These are phyloP conservation scores for Byssothecium circinans DNA, from an alignment of 2,329 filamentous ascomycete species.

Conservation along the genomic window DNA sequence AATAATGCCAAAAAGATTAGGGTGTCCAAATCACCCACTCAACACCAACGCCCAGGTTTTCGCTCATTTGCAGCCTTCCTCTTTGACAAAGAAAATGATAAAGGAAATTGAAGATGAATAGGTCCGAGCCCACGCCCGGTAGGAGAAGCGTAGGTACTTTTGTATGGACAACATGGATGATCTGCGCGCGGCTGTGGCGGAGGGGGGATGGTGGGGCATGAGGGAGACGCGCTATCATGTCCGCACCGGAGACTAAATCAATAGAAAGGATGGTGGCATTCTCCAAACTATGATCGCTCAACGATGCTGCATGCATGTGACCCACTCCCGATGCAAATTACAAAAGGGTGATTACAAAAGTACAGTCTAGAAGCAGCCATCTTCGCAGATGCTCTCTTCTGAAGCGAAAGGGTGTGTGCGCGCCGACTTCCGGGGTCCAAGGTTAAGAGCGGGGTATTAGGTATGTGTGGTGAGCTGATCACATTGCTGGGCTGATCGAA, in stretches of 20 bases:
- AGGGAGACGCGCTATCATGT: conserved; percentile 8
- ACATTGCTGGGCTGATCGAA: conserved; percentile 1
- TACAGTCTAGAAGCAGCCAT: conserved; percentile 30
- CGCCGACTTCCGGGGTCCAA: conserved; percentile 1
- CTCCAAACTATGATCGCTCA: conserved; percentile 8
- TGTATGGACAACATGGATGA: conserved; percentile 18
- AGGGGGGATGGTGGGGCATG: conserved; percentile 6
- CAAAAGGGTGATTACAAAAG: conserved; percentile 44
- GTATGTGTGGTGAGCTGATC: conserved; percentile 6
- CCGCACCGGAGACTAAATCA: not conserved
- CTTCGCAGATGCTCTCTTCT: conserved; percentile 11
- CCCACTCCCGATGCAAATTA: conserved; percentile 40
- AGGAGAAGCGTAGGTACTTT: conserved; percentile 18
- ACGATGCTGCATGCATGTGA: conserved; percentile 10
- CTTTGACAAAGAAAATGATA: conserved; percentile 10
- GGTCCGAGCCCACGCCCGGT: conserved; percentile 2
- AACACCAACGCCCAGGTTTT: conserved; percentile 9
- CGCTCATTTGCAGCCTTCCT: conserved; percentile 14
- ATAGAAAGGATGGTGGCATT: conserved; percentile 2
- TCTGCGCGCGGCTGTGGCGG: conserved; percentile 17
- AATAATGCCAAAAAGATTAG: conserved; percentile 35
- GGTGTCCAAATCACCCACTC: conserved; percentile 19
- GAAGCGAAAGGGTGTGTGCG: conserved; percentile 21
- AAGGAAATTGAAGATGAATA: conserved; percentile 3
- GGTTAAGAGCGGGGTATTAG: conserved; percentile 3